A percentile compares a stretch with the other conserved stretches of the same genome.
These are phyloP conservation scores for Carex myosuroides DNA, from an alignment of 176 grass and related monocot genomes.

Conservation along the genomic window DNA sequence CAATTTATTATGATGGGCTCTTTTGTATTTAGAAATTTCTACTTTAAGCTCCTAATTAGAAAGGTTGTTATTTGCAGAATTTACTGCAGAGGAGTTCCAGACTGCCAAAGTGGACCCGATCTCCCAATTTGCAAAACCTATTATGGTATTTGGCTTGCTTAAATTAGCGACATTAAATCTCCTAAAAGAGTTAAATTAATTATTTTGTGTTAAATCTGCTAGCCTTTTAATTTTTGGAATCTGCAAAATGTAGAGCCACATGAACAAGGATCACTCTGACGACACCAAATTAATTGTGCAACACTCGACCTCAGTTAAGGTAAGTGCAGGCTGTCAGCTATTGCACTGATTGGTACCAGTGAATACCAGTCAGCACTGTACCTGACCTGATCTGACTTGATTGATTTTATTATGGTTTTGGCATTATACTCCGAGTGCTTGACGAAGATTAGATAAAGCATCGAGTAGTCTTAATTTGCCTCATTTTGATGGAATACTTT, in stretches of 20 bases:
- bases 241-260: constrained; percentile 55
- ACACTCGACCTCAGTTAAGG: constrained; percentile 74
- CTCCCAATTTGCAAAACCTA: constrained; percentile 79
- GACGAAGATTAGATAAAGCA: neutral
- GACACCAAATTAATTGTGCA: constrained; percentile 92
- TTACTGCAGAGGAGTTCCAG: constrained; percentile 64
- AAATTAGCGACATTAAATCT: constrained; percentile 5
- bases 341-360: neutral
- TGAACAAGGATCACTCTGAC: constrained; percentile 94
- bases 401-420: neutral
- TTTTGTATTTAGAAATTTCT: neutral
- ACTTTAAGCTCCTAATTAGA: neutral
- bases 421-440: constrained; percentile 6
- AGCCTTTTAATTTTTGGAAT: constrained; percentile 1
- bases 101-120: constrained; percentile 77
- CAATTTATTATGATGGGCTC: neutral
- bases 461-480: neutral
- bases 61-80: constrained; percentile 41
- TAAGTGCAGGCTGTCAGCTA: constrained; percentile 28
- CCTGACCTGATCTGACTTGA: neutral
- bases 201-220: neutral
- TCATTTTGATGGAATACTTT: constrained; percentile 2
- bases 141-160: constrained; percentile 41
- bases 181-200: neutral
- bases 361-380: neutral